These are phyloP conservation scores for Amanita rimosa DNA, from an alignment of 768 basidiomycete genomes.

Conservation along the genomic window DNA sequence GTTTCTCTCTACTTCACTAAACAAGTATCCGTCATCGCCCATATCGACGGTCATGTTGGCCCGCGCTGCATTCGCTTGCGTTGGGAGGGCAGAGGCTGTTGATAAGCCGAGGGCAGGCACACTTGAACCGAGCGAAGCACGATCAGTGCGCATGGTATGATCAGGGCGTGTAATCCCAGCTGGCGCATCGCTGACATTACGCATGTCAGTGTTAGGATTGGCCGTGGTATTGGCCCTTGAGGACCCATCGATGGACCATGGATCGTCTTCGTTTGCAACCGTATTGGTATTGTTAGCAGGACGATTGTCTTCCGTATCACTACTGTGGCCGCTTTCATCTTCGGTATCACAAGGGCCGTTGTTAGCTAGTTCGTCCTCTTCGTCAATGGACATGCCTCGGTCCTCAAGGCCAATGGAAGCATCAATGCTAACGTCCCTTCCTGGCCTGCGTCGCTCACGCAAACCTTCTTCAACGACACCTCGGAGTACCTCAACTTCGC, in stretches of 20 bases:
- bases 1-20: slow-evolving; percentile 47
- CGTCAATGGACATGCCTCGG: slow-evolving; percentile 22
- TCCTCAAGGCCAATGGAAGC: slow-evolving; percentile 13
- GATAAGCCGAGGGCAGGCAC: slow-evolving; percentile 1
- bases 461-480: slow-evolving; percentile 84
- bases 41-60: neutral
- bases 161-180: slow-evolving; percentile 16
- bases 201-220: slow-evolving; percentile 2
- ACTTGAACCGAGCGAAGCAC: slow-evolving; percentile 37
- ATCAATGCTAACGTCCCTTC: slow-evolving; percentile 12
- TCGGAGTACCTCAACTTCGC: slow-evolving; percentile 80
- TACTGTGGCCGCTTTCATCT: slow-evolving; percentile 11
- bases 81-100: neutral
- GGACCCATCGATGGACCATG: slow-evolving; percentile 19
- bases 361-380: slow-evolving; percentile 14
- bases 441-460: slow-evolving; percentile 49
- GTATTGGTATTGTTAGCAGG: slow-evolving; percentile 17
- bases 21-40: slow-evolving; percentile 10
- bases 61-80: neutral
- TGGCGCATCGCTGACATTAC: neutral
- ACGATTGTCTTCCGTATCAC: slow-evolving; percentile 14
- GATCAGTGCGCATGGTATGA: slow-evolving; percentile 41
- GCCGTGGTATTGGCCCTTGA: slow-evolving; percentile 13
- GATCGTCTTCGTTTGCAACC: slow-evolving; percentile 24
- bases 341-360: slow-evolving; percentile 10